Base-by-base conservation (phyloP, 2,329 filamentous ascomycete genomes). In the Didymosphaeria variabile region DNA sequence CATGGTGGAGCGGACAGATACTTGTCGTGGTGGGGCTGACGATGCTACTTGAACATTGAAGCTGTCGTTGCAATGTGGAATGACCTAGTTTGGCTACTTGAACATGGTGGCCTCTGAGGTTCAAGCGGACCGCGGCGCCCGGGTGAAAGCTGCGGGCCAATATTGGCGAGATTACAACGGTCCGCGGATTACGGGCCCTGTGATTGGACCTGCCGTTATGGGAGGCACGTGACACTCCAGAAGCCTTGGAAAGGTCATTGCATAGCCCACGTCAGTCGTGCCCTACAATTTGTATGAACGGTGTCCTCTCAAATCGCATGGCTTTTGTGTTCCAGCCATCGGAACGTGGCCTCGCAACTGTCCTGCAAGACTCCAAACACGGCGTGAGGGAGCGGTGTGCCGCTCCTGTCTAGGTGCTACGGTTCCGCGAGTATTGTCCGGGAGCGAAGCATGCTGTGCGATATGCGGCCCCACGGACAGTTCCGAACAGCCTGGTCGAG, bases 41-140 rank as follows among this genome's bases (percentile, higher is more conserved):
- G 21, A n/a, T n/a, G 15, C 17, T 45, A 23, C 19, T n/a, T 2
- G 17, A 40, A 17, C 15, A 9, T 40, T 19, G n/a, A n/a, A n/a
- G 38, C 36, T 38, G 36, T n/a, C n/a, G n/a, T n/a, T n/a, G 26
- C 26, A 6, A 29, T 6, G 26, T 29, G 26, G 26, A 29, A 29
- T 6, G 26, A 29, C 6, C 26, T 29, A 29, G 26, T 29, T 4
- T 29, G 26, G 26, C 4, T 10, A n/a, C 17, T 36, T 58, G 59
- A 52, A 54, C 59, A 58, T 58, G 55, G 59, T 61, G 59, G 49
- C 59, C 59, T 58, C 17, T 42, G 45, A 54, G 45, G 42, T 45
- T 15, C 19, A 23, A 26, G 52, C 59, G 59, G 59, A 42, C 59
- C 59, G 59, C 42, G 38, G 54, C 59, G 54, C 58, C 58, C n/a